Conservation (phyloP, 176 grass and related monocot genomes). For the Coix lacrymajobi region DNA sequence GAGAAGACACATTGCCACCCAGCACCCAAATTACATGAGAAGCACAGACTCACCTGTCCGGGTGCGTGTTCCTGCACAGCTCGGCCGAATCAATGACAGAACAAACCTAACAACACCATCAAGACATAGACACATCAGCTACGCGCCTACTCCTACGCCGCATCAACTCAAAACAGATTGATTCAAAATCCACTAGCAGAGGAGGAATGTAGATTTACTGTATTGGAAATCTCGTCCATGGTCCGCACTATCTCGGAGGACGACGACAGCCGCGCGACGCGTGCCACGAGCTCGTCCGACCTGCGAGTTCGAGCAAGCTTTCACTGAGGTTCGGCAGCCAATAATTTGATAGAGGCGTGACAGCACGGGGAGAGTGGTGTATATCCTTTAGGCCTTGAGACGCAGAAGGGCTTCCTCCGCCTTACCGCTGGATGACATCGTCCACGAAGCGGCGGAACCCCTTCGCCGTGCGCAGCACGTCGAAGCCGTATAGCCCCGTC, state of each 20-base stretch:
- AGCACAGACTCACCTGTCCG: slow-evolving; percentile 49
- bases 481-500: slow-evolving; percentile 68
- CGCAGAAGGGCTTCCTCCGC: no score
- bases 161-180: background rate
- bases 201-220: slow-evolving; percentile 25
- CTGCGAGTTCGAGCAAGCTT: slow-evolving; percentile 33
- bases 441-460: slow-evolving; percentile 89
- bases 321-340: background rate
- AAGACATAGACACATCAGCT: background rate
- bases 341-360: background rate
- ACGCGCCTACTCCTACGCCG: background rate
- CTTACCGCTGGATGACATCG: slow-evolving; percentile 65
- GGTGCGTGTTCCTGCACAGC: slow-evolving; percentile 80
- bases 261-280: slow-evolving; percentile 52
- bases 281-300: slow-evolving; percentile 67
- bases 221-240: slow-evolving; percentile 96
- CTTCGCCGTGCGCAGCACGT: slow-evolving; percentile 64
- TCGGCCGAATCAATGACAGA: slow-evolving; percentile 92
- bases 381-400: background rate
- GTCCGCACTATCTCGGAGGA: slow-evolving; percentile 57
- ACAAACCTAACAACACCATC: slow-evolving; percentile 56
- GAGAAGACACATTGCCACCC: background rate
- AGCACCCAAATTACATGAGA: background rate
- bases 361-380: background rate
- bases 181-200: background rate